Evolutionary conservation across 2,329 filamentous ascomycete genomes (phyloP), one percentile per base, ranked within the genome.

Genomic region (Ceratocystis eucalypticola): DNA sequence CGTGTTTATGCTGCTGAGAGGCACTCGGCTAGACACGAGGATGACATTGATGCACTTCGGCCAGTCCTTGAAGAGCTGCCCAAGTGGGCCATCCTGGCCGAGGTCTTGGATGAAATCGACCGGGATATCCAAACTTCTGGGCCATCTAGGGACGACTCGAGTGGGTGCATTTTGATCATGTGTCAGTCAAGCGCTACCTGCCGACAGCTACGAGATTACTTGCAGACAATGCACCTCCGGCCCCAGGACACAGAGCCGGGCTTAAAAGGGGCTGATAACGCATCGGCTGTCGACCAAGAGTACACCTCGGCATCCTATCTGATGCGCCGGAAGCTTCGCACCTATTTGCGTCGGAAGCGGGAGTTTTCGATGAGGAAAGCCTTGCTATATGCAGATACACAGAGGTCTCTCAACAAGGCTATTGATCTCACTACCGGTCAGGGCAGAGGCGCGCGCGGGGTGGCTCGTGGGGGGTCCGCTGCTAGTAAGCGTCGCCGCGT

Each of bases 161-260:
- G 91, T 72, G 89, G 89, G n/a, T 90, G 89, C 1, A 91, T 96
- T 62, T 78, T 99, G 44, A 90, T 99, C 74, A 97, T 99, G 94
- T 97, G 93, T 73, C 87, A 88, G 30, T 93, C 96, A 71, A 85
- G 89, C 66, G 85, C 86, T 66, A 96, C 91, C 7, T 96, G 90
- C 72, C 84, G 88, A 15, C 94, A 99, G 71, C 79, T 99, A 53
- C 85, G 91, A 69, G 93, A 97, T 73, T 97, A 93, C 73, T 78
- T 99, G 22, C 88, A 96, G 74, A 91, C 85, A 5, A 96, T 96
- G 91, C 85, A 95, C 72, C 82, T 92, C 33, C 84, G 83, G 65
- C 80, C 85, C 65, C 81, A 74, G 71, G 73, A 72, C 57, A 78
- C 82, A 64, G 75, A 77, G 48, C 63, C 65, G 17, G 75, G 77